Conservation (phyloP, 176 grass and related monocot genomes). For the Melocanna baccifera region DNA sequence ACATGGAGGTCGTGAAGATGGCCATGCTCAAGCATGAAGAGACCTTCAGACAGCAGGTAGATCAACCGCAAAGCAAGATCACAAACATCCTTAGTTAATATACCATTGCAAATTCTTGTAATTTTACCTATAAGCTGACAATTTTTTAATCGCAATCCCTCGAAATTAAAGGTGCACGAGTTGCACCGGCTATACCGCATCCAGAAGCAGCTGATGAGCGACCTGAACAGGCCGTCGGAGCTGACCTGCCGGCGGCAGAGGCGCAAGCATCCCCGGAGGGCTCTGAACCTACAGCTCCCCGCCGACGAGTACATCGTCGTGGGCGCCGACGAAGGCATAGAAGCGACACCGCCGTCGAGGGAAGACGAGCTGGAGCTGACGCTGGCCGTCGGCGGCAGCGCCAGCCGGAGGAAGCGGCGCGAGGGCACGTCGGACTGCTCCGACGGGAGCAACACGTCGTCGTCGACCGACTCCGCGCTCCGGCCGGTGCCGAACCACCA, state of each 20-base stretch:
- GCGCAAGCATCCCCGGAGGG: conserved; percentile 31
- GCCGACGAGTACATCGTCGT: conserved; percentile 31
- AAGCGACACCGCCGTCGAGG: background rate
- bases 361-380: conserved; percentile 50
- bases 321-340: background rate
- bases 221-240: background rate
- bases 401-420: background rate
- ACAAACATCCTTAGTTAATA: background rate
- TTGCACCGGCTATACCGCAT: conserved; percentile 63
- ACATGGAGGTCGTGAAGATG: conserved; percentile 70
- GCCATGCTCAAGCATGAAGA: conserved; percentile 77
- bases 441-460: conserved; percentile 20
- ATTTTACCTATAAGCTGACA: background rate
- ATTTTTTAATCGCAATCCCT: background rate
- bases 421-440: conserved; percentile 34
- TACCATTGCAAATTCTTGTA: background rate
- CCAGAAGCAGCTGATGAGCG: conserved; percentile 69
- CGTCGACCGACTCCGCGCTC: conserved; percentile 20
- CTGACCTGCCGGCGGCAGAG: conserved; percentile 34
- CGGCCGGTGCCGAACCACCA: conserved; percentile 1
- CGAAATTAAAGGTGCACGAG: conserved; percentile 42
- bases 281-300: conserved; percentile 38
- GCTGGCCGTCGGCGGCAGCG: conserved; percentile 38
- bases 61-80: background rate
- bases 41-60: conserved; percentile 72